These are phyloP conservation scores for Penicillium sp. DNA, from an alignment of 2,329 filamentous ascomycete genomes.

Conservation along the genomic window DNA sequence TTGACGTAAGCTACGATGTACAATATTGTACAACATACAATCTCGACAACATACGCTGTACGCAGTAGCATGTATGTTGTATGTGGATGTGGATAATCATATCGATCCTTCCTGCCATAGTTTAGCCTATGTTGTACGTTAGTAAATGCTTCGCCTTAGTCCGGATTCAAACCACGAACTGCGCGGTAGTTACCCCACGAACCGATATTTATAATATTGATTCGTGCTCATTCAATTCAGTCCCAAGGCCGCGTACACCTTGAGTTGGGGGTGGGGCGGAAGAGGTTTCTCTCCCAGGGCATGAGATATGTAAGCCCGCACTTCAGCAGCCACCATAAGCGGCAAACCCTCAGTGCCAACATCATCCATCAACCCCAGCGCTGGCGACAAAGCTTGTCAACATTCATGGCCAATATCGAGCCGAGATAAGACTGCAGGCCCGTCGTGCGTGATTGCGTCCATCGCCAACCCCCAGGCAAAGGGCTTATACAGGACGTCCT, in stretches of 20 bases:
- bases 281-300: no score
- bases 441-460: slow-evolving; percentile 51
- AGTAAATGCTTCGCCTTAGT: neutral
- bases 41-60: no score
- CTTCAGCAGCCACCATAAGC: slow-evolving; percentile 38
- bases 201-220: neutral
- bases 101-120: neutral
- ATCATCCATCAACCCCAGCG: slow-evolving; percentile 43
- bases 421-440: slow-evolving; percentile 43
- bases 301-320: slow-evolving; percentile 37
- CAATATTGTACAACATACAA: neutral
- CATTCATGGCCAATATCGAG: slow-evolving; percentile 46
- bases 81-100: no score
- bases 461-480: slow-evolving; percentile 43
- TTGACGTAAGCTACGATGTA: neutral
- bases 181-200: neutral
- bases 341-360: slow-evolving; percentile 48
- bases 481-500: slow-evolving; percentile 52
- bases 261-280: slow-evolving; percentile 38
- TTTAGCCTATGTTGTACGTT: neutral
- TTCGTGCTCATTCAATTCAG: neutral
- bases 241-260: slow-evolving; percentile 34
- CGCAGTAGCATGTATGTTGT: no score
- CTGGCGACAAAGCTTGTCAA: slow-evolving; percentile 22
- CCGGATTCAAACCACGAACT: neutral